Conservation (phyloP, 345 rosid genomes). For the Eucalyptus microcorys region DNA sequence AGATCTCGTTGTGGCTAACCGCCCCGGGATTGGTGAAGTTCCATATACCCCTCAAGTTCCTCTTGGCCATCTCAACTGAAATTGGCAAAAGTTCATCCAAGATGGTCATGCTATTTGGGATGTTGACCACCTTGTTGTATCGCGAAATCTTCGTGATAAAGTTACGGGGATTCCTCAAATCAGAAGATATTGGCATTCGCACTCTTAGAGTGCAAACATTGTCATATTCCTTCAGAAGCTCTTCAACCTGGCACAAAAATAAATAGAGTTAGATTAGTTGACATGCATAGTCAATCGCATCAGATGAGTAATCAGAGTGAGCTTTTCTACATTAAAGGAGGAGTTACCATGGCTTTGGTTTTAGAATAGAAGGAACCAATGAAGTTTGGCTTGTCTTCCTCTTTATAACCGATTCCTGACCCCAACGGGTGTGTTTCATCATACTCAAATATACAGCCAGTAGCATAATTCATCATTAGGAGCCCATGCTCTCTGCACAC, state of each 20-base stretch:
- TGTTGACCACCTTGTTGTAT: slow-evolving; percentile 22
- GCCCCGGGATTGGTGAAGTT: slow-evolving; percentile 46
- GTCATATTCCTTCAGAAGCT: slow-evolving; percentile 27
- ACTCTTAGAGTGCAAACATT: slow-evolving; percentile 31
- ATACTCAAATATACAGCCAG: slow-evolving; percentile 39
- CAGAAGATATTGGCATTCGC: slow-evolving; percentile 36
- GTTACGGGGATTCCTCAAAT: slow-evolving; percentile 29
- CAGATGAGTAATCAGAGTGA: not conserved
- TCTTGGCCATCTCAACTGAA: slow-evolving; percentile 34
- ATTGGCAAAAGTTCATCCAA: slow-evolving; percentile 33
- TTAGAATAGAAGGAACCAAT: slow-evolving; percentile 34
- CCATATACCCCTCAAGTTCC: slow-evolving; percentile 35
- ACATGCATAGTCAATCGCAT: not conserved
- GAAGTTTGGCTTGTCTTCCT: slow-evolving; percentile 33
- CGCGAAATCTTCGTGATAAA: slow-evolving; percentile 31
- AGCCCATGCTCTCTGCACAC: slow-evolving; percentile 30
- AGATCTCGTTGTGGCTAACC: slow-evolving; percentile 31
- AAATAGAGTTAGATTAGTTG: not conserved
- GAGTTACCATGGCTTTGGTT: slow-evolving; percentile 34
- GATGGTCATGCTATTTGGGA: slow-evolving; percentile 25
- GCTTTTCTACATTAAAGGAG: not conserved
- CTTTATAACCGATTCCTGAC: slow-evolving; percentile 28
- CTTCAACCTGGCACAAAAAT: slow-evolving; percentile 23
- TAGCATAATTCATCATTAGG: slow-evolving; percentile 25
- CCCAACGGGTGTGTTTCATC: slow-evolving; percentile 21